Base-by-base conservation (phyloP, 2,329 filamentous ascomycete species). In the Apiospora marii region DNA sequence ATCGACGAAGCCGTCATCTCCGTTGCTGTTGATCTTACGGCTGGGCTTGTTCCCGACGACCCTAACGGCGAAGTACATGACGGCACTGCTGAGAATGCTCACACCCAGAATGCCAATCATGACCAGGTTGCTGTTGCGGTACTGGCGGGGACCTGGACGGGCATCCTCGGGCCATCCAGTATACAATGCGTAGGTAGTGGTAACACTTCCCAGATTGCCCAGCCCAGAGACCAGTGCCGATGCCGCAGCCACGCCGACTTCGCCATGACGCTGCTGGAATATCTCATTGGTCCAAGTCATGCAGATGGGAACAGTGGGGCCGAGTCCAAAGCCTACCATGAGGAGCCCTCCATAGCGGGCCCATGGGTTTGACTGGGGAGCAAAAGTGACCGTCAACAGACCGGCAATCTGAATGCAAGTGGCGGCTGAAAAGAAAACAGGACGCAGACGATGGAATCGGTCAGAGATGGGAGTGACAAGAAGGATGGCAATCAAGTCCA, bases 261-360 rank as follows among this genome's bases (percentile, higher is more conserved):
- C 95, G 67, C 95, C 94, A 79, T 98, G 95, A 16, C 95, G 92
- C 44, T 89, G 89, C 83, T 97, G 94, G 85, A 98, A 98, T 79
- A 97, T 92, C 83, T 97, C 93, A 74, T 91, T 94, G 44, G 93
- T 94, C 95, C 95, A 97, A 48, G 94, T 92, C 95, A 98, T 98
- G 81, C 93, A 96, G 79, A 96, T 96, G 14, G 95, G 95, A 0
- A 97, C 94, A 0, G 95, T 97, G 4, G 95, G 95, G 1, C 95
- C 95, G 1, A 98, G 91, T 0, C 95, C 95, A 78, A 97, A 97
- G 5, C 95, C 95, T 48, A 98, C 92, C 84, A 98, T 92, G 69
- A 98, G 85, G n/a, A 98, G 89, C 4, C 95, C 95, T 68, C 93
- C 94, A 80, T 98, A 98, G 58, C 94, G 91, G 1, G 93, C 92